Percentiles rank a stretch among this genome's conserved stretches.
Evolutionary conservation across 106 monocot species (phyloP).

Genomic region (Iris macrosiphon): DNA sequence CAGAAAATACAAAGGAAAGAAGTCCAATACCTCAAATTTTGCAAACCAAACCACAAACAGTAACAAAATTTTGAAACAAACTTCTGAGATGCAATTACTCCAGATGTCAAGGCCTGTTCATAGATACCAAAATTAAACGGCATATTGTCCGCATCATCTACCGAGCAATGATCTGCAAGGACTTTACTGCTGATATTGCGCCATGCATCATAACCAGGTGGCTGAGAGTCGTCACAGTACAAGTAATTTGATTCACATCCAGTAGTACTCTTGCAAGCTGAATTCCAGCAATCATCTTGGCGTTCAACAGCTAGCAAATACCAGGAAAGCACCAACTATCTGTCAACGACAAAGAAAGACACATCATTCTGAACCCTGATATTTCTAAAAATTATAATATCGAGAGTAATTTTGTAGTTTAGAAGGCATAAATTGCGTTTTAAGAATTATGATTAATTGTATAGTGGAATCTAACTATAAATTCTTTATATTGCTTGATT

Average conservation of each 20-base stretch:
- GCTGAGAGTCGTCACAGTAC: conserved; percentile 41
- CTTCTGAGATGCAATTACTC: conserved; percentile 38
- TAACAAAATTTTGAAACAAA: conserved; percentile 65
- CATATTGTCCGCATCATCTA: conserved; percentile 13
- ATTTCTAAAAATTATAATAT: no score
- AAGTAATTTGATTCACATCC: conserved; percentile 33
- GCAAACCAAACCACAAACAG: conserved; percentile 90
- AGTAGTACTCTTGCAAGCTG: conserved; percentile 20
- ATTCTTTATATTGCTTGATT: no score
- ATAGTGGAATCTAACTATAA: no score
- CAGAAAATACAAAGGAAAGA: background rate
- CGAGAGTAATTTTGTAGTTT: no score
- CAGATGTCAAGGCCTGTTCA: conserved; percentile 51
- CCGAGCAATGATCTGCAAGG: conserved; percentile 17
- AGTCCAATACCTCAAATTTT: conserved; percentile 66
- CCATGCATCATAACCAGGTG: conserved; percentile 28
- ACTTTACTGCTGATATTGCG: conserved; percentile 13
- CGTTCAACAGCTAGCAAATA: conserved; percentile 76
- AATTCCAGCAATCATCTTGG: conserved; percentile 78
- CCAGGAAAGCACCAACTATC: conserved; percentile 91
- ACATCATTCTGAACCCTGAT: no score
- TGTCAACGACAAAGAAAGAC: conserved; percentile 13
- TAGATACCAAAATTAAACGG: conserved; percentile 73
- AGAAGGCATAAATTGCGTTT: no score
- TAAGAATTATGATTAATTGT: no score